Evolutionary conservation across 228 moss, liverwort and hornwort species (phyloP), one percentile per base, ranked within the genome.

Genomic region (Sphagnum fallax): DNA sequence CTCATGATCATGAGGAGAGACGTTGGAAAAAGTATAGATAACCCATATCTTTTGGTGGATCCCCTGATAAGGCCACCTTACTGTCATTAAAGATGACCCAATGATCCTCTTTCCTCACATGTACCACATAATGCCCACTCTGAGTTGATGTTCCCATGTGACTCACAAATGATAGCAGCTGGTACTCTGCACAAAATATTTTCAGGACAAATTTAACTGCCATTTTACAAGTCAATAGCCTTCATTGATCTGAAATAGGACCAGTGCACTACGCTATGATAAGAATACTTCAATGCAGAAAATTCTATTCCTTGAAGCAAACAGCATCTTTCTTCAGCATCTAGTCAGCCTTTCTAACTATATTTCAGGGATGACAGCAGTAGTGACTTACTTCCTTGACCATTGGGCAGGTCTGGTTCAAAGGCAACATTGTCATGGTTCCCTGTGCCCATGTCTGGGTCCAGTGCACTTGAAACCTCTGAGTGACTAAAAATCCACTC

Each of bases 61-160:
- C 98, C 68, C 92, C 98, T n/a, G 98, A 98, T 55, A 94, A 68
- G 47, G 98, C 94, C 61, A 98, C 98, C 77, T 94, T 98, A 69
- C 88, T 89, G 77, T 98, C 98, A 57, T 98, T 98, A 69, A 85
- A 98, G 61, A 98, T 93, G 11, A 98, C 94, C 98, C 98, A 98
- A 50, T 85, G 91, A 58, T 85, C 82, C 15, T 88, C 87, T 78
- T 85, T 94, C 59, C 83, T 77, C 49, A 98, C 80, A 73, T 98
- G 98, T 50, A 85, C 90, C 59, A 98, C 98, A 62, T 98, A 98
- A 74, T 98, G 98, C 32, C 98, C 98, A 78, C 93, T 94, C 69
- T 98, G 98, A 62, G 91, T 92, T 11, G 98, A 98, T 49, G 92
- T 83, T 52, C 98, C 98, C 98, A 98, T 98, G 63, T 98, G 98